Base-by-base conservation (phyloP, 2,329 filamentous ascomycete species). In the Penicillium sp. region DNA sequence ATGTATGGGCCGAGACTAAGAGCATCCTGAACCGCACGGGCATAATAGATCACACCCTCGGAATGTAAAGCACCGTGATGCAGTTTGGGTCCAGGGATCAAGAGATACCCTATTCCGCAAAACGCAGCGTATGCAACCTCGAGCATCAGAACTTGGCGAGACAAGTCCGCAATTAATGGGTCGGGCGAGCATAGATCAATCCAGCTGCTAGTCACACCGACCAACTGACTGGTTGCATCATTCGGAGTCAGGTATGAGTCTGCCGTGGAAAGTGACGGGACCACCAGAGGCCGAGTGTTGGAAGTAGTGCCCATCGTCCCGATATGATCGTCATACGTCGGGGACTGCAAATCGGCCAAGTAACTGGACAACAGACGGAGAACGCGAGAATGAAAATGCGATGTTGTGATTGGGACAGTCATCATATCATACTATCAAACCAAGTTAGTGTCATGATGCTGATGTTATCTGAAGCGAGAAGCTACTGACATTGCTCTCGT, bases 61-160 rank as follows among this genome's bases (percentile, higher is more conserved):
- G 71, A 70, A 53, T 72, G 64, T 41, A 69, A 57, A 35, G 76
- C 77, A 49, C 79, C 77, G 49, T 81, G 77, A 56, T 86, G 81
- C 12, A 82, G 73, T 56, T 80, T 80, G 3, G 93, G 93, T 0
- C 90, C 90, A 1, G 86, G 84, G 27, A 99, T 77, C 42, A 97
- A 76, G 50, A 97, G 78, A 69, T 87, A 95, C 48, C 84, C 83
- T 40, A 93, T 80, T 30, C 95, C 95, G 64, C 90, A 96, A 72
- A 97, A 99, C 55, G 89, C 91, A 56, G 95, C 93, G 72, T 96
- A 99, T 41, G 89, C 88, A 40, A 97, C 80, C 68, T 99, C 93
- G 33, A 95, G 79, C 66, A 90, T 90, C 55, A 99, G 77, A 6
- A 95, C 87, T 72, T 96, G 92, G 37, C 88, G 83, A 30, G 92